Conservation (phyloP, 345 rosid genomes). For the Melaleuca alternifolia region DNA sequence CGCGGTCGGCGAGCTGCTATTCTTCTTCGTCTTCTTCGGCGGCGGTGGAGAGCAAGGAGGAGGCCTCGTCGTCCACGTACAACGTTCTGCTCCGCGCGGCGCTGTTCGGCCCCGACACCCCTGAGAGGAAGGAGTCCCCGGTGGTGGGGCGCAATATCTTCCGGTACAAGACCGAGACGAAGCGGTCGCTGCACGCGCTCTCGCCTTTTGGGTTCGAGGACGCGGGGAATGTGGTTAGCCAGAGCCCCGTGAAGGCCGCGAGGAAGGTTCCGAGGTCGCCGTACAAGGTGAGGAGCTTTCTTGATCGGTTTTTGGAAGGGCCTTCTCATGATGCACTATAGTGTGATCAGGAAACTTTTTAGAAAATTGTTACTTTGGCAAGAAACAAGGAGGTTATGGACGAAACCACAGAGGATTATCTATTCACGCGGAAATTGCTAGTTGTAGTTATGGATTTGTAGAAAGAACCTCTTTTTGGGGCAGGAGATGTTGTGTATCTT, state of each 20-base stretch:
- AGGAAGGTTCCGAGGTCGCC: slow-evolving; percentile 88
- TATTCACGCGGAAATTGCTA: not conserved
- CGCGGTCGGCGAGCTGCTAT: not conserved
- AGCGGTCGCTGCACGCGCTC: slow-evolving; percentile 47
- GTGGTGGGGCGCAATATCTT: slow-evolving; percentile 55
- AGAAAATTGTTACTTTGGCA: not conserved
- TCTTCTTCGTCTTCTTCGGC: not conserved
- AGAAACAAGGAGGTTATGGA: not conserved
- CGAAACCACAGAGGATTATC: not conserved
- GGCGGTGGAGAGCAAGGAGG: slow-evolving; percentile 54
- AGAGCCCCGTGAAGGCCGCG: slow-evolving; percentile 61
- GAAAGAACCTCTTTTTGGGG: not conserved
- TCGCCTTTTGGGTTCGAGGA: slow-evolving; percentile 60
- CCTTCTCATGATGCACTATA: not conserved
- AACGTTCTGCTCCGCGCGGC: slow-evolving; percentile 51
- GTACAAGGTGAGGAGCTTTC: slow-evolving; percentile 47
- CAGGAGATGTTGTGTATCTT: not conserved
- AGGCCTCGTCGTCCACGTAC: slow-evolving; percentile 48
- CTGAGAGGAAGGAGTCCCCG: slow-evolving; percentile 46
- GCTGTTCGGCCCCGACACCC: slow-evolving; percentile 78
- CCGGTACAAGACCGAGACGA: slow-evolving; percentile 79
- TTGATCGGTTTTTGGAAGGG: not conserved
- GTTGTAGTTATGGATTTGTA: not conserved
- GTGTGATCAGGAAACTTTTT: not conserved
- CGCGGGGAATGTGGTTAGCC: slow-evolving; percentile 40